A percentile compares a stretch with the other conserved stretches of the same genome.
Conservation (phyloP, 1,284 basidiomycete species). For the Puccinia coronata region DNA sequence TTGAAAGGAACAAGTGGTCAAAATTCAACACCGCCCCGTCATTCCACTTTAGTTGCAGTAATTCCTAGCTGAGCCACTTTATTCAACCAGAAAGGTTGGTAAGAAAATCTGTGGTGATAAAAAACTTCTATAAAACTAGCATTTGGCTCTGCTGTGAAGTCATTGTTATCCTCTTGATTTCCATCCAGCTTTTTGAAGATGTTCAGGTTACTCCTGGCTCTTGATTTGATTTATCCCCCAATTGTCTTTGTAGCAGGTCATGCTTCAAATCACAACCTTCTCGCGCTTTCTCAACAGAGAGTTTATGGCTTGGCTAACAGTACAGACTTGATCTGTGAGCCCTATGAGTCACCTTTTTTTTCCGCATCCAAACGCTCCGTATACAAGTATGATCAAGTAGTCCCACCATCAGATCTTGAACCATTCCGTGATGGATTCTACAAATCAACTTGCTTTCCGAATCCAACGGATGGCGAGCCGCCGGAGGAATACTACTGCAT, state of each 20-base stretch:
- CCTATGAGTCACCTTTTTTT: neutral
- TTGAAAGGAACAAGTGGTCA: neutral
- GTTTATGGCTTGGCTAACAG: neutral
- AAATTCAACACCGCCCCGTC: neutral
- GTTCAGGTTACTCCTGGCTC: neutral
- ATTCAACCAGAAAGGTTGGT: neutral
- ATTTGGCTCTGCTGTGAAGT: neutral
- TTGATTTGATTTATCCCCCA: neutral
- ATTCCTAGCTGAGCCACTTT: neutral
- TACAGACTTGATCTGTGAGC: neutral
- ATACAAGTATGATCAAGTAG: neutral
- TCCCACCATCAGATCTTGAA: neutral
- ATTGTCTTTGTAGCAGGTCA: neutral
- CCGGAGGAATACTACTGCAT: conserved; percentile 27
- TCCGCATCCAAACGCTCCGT: neutral
- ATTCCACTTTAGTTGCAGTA: neutral
- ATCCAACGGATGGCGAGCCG: neutral
- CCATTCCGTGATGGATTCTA: conserved; percentile 31
- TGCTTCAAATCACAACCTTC: neutral
- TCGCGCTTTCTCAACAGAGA: neutral
- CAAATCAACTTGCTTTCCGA: conserved; percentile 14
- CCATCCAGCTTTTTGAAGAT: neutral
- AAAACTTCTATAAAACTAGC: neutral
- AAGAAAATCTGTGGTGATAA: neutral
- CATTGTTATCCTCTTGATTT: neutral